Conservation (phyloP, 805 yeast species). For the Candida maltosa region DNA sequence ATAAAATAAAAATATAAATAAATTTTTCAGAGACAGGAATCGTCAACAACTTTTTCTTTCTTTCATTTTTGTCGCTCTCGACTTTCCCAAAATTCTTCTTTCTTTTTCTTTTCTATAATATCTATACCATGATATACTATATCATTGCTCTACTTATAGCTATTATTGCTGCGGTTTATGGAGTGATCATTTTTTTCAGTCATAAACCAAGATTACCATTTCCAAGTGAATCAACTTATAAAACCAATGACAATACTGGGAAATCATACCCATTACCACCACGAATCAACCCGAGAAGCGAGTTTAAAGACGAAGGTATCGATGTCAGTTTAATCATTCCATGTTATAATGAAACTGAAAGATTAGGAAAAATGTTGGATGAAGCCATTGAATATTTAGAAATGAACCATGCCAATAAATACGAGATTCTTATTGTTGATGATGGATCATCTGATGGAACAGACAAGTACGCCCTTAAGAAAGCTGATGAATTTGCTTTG, state of each 20-base stretch:
- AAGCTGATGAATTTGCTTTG: conserved; percentile 48
- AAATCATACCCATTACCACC: conserved; percentile 30
- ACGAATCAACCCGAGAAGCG: conserved; percentile 20
- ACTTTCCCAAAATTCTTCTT: background rate
- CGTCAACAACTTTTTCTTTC: too few relatives aligned
- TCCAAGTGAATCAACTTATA: conserved; percentile 51
- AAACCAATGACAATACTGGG: conserved; percentile 41
- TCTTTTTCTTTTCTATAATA: background rate
- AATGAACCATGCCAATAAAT: conserved; percentile 30
- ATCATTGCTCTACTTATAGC: background rate
- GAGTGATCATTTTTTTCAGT: conserved; percentile 45
- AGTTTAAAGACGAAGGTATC: conserved; percentile 32
- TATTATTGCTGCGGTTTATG: conserved; percentile 20
- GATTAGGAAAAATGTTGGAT: conserved; percentile 69
- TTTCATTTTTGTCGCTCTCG: background rate
- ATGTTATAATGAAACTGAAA: conserved; percentile 81
- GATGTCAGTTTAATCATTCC: conserved; percentile 82
- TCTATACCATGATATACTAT: background rate
- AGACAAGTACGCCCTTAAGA: conserved; percentile 62
- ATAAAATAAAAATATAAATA: too few relatives aligned
- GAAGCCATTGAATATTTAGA: conserved; percentile 62
- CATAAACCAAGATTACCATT: conserved; percentile 61
- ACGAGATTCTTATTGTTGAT: conserved; percentile 84
- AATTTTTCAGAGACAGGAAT: too few relatives aligned
- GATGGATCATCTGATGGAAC: conserved; percentile 91